Evolutionary conservation across 495 filamentous ascomycete genomes (phyloP), one percentile per base, ranked within the genome.

Genomic region (Usnea hakonensis): DNA sequence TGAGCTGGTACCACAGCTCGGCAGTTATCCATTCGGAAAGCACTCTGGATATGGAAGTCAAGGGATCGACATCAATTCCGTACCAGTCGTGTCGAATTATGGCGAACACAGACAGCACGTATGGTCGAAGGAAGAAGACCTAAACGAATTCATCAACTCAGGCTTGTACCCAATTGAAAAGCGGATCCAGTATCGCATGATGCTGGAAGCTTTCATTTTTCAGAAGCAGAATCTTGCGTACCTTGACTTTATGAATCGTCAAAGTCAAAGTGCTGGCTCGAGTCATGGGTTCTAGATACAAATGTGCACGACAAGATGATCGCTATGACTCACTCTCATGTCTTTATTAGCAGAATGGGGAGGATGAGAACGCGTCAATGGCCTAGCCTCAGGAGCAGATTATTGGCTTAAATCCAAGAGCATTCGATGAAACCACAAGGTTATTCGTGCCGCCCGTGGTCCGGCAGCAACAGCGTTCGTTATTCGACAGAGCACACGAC

Each of bases 171-270:
- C 38, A 14, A 26, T 33, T 21, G 44, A 48, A 36, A 43, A 60
- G 26, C 35, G 35, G 44, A 30, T 10, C 2, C 44, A 53, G 43
- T 60, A 60, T 33, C 41, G 50, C 21, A 50, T 50, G 30, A 50
- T 60, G 44, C 58, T 60, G 30, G 23, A 50, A 28, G 58, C 58
- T 11, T 60, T 60, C n/a, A 43, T 30, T 30, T 7, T 50, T 28
- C 46, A 30, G 13, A 50, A 30, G 2, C 46, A 50, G 7, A 30
- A 50, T 23, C 46, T 50, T 50, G 46, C 46, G 46, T 50, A 50
- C 26, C 46, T 50, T 17, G 11, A 30, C 46, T 50, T 26, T 30
- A 28, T 50, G 2, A 16, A 28, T 17, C 46, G 30, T 28, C 23
- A 17, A 11, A 30, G 46, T 26, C 23, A 50, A 50, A 14, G 2